Evolutionary conservation across 2,329 filamentous ascomycete species (phyloP), one percentile per base, ranked within the genome.

Genomic region (Pseudogymnoascus sp.): DNA sequence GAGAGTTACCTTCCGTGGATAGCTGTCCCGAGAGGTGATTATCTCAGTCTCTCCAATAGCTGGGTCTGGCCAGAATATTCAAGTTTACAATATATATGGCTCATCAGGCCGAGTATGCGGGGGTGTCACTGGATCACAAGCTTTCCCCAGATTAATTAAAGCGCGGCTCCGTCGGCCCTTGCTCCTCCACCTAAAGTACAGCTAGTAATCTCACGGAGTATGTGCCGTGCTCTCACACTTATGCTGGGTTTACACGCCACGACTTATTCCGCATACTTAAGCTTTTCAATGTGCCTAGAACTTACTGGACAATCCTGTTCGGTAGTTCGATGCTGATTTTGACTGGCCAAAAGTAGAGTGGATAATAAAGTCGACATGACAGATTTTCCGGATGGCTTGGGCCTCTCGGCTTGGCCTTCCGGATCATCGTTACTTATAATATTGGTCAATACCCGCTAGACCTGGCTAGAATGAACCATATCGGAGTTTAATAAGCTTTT

Each of bases 101-200:
- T 19, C 26, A 52, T 31, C 26, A 52, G 14, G 45, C 26, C 26
- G 45, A 23, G 12, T 52, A 5, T 29, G 43, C 6, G 43, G 23
- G 21, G 43, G n/a, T 21, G 43, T 49, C 12, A 26, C 14, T 29
- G 23, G 43, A 49, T 49, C 43, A 49, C 23, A 49, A 29, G 43
- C 14, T 49, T 49, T 49, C 43, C 23, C 43, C 43, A 49, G 26
- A 49, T 49, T 49, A 49, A 49, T 49, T 49, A 49, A 49, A 49
- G 23, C 14, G 23, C 43, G 43, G 43, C 23, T 8, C 43, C 43
- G 43, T 49, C 43, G 43, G 43, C 23, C 43, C 43, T 31, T 49
- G 43, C 6, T 16, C 43, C 43, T 49, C 43, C 2, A 29, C 4
- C 43, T 8, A 8, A n/a, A 29, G 14, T 23, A 49, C 41, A n/a